Evolutionary conservation across 495 filamentous ascomycete species (phyloP).

Genomic region (Xylaria grammica): DNA sequence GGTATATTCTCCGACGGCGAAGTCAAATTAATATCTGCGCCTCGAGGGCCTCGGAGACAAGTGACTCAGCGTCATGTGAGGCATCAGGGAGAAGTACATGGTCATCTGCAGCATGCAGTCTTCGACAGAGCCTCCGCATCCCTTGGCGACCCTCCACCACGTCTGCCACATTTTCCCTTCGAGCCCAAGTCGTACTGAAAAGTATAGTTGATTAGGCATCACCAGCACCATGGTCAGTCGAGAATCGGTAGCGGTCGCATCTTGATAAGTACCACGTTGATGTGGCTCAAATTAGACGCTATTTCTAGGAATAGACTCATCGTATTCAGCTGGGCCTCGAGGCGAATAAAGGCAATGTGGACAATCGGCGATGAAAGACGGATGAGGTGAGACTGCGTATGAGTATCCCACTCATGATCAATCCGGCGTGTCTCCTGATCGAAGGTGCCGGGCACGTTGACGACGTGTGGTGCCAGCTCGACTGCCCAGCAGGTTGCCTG

Average conservation of each 20-base stretch:
- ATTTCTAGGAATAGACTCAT: too few relatives aligned
- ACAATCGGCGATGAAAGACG: too few relatives aligned
- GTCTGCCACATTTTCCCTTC: neutral
- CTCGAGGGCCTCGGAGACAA: neutral
- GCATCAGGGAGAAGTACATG: slow-evolving; percentile 3
- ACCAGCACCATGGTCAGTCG: neutral
- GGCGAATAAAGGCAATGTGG: too few relatives aligned
- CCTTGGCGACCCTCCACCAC: neutral
- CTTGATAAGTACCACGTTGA: slow-evolving; percentile 1
- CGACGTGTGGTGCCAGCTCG: neutral
- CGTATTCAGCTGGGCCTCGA: too few relatives aligned
- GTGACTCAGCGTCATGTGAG: neutral
- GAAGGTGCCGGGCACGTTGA: neutral
- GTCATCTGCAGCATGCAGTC: neutral
- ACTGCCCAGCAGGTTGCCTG: slow-evolving; percentile 2
- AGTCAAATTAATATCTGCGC: neutral
- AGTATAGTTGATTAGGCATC: neutral
- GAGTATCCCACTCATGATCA: neutral
- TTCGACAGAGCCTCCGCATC: neutral
- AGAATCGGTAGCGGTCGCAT: neutral
- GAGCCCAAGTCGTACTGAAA: neutral
- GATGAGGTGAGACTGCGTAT: neutral
- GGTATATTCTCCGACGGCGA: neutral
- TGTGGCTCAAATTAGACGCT: neutral
- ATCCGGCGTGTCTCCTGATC: neutral